Base-by-base conservation (phyloP, 2,329 filamentous ascomycete species). In the Arthrobotrys musiformis region DNA sequence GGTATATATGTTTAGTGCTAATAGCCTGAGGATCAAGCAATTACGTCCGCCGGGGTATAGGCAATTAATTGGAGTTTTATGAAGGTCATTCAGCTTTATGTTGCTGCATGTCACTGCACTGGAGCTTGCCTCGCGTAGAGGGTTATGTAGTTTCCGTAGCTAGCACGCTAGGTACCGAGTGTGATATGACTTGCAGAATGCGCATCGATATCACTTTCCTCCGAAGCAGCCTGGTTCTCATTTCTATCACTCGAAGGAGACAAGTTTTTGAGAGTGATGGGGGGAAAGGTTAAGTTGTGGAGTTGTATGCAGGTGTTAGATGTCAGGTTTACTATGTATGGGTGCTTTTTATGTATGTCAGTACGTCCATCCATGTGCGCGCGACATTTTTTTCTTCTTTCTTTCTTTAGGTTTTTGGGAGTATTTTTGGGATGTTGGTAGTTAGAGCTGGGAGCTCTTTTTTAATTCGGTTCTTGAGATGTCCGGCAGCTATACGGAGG, bases 191-290 rank as follows among this genome's bases (percentile, higher is more conserved):
- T 35, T 72, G 68, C 68, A 64, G 46, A n/a, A 24, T 42, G 19
- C 35, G 50, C 50, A 66, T 52, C 46, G 44, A 35, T 33, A 56
- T 13, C 33, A 37, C 4, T 42, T 19, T 8, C 30, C 30, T 5
- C 30, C 30, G n/a, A n/a, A n/a, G n/a, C n/a, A n/a, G n/a, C n/a
- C n/a, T n/a, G 46, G 28, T n/a, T 72, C 68, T 72, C 68, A 52
- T 28, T 64, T 72, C 68, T 72, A 28, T 58, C 58, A 30, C 68
- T 72, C 17, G 54, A 72, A 64, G 22, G 17, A 61, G 58, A 72
- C 52, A 62, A 64, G 37, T 40, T 26, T 40, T 58, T 37, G 33
- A 33, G 54, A n/a, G n/a, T n/a, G n/a, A n/a, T n/a, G n/a, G n/a
- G n/a, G n/a, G 26, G 9, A 19, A 58, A 58, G n/a, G 7, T 7